phyloP scores from a whole-genome alignment of 2,329 filamentous ascomycete species.

The Cladorrhinum sp. region DNA sequence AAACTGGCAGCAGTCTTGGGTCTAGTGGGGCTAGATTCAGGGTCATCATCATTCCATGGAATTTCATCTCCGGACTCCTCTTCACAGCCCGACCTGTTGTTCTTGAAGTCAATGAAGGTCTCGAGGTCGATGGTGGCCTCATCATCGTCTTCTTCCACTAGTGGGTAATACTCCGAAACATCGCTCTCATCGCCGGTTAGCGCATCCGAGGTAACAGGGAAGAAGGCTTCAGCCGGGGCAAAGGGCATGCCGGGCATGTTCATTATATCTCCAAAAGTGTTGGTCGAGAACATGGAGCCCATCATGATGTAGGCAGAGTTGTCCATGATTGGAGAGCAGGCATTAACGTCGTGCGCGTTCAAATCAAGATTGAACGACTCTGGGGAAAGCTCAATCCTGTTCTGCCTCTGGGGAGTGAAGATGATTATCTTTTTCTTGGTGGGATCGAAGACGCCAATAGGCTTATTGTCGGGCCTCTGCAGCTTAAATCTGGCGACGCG shows the following conservation, averaged over 20 bases:
- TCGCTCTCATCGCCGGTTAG: slow-evolving; percentile 51
- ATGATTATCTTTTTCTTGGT: slow-evolving; percentile 61
- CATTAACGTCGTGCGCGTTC: slow-evolving; percentile 35
- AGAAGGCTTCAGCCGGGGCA: slow-evolving; percentile 73
- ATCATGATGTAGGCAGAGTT: slow-evolving; percentile 76
- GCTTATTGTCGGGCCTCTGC: slow-evolving; percentile 53
- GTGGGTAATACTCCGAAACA: slow-evolving; percentile 38
- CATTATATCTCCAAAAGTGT: slow-evolving; percentile 55
- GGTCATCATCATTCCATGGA: slow-evolving; percentile 43
- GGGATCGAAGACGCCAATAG: slow-evolving; percentile 57
- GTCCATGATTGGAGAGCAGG: slow-evolving; percentile 57
- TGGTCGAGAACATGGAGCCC: slow-evolving; percentile 63
- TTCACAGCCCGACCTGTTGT: slow-evolving; percentile 59
- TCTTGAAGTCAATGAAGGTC: slow-evolving; percentile 69
- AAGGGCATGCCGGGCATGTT: slow-evolving; percentile 66
- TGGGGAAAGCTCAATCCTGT: slow-evolving; percentile 51
- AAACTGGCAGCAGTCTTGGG: slow-evolving; percentile 34
- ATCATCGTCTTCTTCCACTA: slow-evolving; percentile 57
- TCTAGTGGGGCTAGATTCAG: slow-evolving; percentile 50
- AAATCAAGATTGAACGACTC: slow-evolving; percentile 54
- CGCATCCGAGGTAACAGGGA: slow-evolving; percentile 63
- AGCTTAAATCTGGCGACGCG: slow-evolving; percentile 55
- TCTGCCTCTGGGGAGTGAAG: slow-evolving; percentile 52
- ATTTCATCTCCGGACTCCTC: slow-evolving; percentile 50
- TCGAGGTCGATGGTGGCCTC: slow-evolving; percentile 64